Base-by-base conservation (phyloP, 2,329 filamentous ascomycete genomes). In the Dothideomycetidae sp. region DNA sequence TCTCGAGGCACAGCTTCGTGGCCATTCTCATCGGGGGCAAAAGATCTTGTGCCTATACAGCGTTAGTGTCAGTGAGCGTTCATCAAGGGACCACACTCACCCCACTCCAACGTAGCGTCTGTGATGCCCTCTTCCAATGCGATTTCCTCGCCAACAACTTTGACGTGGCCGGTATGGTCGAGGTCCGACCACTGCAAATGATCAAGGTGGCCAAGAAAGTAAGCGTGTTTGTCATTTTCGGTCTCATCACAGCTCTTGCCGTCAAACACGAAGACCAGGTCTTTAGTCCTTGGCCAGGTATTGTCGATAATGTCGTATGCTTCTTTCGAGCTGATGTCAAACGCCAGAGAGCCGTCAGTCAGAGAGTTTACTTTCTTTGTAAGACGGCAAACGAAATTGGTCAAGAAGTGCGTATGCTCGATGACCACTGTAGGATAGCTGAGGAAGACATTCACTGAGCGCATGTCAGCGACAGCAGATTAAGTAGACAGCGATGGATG, bases 81-180 rank as follows among this genome's bases (percentile, higher is more conserved):
- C 33, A 21, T 21, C 5, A 14, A 7, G 10, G 33, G 14, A 4
- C 12, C 21, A 19, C 33, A 36, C 12, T 36, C 16, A 37, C 35
- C 35, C 35, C 35, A 37, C 5, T 29, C 35, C 5, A 37, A 17
- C 13, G 16, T 21, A 18, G 35, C 35, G 29, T 37, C 17, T 3
- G 28, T 14, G 12, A 37, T 30, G n/a, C 35, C 35, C 26, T 37
- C 19, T 29, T 37, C 19, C 9, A 31, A 5, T n/a, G 31, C 15
- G 15, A 37, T 37, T 13, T 37, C 35, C 19, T 37, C 35, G 10
- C 35, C 35, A 10, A 31, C 13, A 23, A 37, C 30, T 31, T 12
- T 37, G 26, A 37, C 15, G 13, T 31, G 29, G 14, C 35, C 35
- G 11, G 9, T 7, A 15, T 31, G 14, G 12, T 14, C 21, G 26